Conservation (phyloP, 108 stramenopile genomes). For the Fragilariopsis cylindrus region DNA sequence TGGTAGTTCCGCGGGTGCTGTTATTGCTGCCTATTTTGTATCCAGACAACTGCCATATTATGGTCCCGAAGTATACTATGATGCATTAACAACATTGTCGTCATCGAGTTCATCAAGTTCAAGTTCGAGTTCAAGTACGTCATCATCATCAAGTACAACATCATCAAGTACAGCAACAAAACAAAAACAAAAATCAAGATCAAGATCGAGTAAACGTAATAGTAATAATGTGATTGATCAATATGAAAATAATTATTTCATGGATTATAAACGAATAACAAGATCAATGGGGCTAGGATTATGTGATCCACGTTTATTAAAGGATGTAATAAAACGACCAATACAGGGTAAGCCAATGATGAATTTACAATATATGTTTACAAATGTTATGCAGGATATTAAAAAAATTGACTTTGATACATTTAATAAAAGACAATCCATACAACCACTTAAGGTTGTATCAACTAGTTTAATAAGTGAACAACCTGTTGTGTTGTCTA, state of each 20-base stretch:
- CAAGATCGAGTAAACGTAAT: neutral
- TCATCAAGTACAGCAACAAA: neutral
- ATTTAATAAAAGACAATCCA: constrained; percentile 79
- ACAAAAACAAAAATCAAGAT: neutral
- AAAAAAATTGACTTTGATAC: constrained; percentile 93
- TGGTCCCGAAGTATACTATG: constrained; percentile 96
- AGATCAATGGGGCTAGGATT: constrained; percentile 85
- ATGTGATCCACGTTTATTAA: constrained; percentile 78
- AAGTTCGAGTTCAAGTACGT: neutral
- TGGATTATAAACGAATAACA: constrained; percentile 83
- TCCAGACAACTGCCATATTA: constrained; percentile 86
- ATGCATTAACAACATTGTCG: constrained; percentile 79
- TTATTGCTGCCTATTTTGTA: constrained; percentile 89
- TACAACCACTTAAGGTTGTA: constrained; percentile 89
- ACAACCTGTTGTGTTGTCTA: constrained; percentile 72
- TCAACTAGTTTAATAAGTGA: constrained; percentile 79
- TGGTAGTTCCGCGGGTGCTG: constrained; percentile 87
- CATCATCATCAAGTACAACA: neutral
- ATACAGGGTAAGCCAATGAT: constrained; percentile 87
- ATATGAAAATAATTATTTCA: constrained; percentile 52
- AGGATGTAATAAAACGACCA: constrained; percentile 72
- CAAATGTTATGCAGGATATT: constrained; percentile 72
- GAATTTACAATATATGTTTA: constrained; percentile 84
- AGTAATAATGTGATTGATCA: neutral
- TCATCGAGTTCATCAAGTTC: neutral